Evolutionary conservation across 2,329 filamentous ascomycete genomes (phyloP).

Genomic region (Harringtonia aguacate): DNA sequence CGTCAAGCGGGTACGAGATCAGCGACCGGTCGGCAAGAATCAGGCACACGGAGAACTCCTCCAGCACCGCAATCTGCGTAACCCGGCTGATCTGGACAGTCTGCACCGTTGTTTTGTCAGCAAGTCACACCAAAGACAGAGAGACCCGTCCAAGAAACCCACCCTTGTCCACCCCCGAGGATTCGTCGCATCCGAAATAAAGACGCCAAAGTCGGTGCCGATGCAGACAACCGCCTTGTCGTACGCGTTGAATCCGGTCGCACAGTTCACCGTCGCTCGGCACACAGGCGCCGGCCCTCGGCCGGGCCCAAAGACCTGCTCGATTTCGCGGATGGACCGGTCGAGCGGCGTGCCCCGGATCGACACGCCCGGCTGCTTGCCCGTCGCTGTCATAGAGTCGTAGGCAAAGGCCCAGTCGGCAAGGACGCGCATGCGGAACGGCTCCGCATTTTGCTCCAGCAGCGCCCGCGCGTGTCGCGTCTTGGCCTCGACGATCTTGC

Average conservation of each 20-base stretch:
- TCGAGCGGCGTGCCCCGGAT: constrained; percentile 89
- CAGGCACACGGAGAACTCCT: constrained; percentile 89
- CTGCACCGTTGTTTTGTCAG: constrained; percentile 31
- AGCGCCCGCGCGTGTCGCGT: constrained; percentile 83
- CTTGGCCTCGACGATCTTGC: constrained; percentile 90
- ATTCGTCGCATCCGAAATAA: constrained; percentile 76
- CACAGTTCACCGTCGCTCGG: constrained; percentile 80
- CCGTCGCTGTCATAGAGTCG: constrained; percentile 48
- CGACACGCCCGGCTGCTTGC: constrained; percentile 55
- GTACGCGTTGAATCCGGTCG: constrained; percentile 76
- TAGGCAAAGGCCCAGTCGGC: constrained; percentile 87
- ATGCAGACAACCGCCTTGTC: constrained; percentile 85
- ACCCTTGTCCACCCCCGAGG: constrained; percentile 86
- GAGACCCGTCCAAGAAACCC: constrained; percentile 28
- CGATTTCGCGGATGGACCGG: constrained; percentile 79
- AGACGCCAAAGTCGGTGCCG: constrained; percentile 91
- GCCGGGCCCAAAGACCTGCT: constrained; percentile 61
- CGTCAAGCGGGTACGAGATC: constrained; percentile 88
- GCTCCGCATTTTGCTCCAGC: constrained; percentile 87
- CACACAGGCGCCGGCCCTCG: constrained; percentile 69
- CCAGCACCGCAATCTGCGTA: constrained; percentile 86
- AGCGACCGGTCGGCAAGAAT: constrained; percentile 85
- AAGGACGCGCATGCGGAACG: constrained; percentile 83
- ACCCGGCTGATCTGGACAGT: constrained; percentile 67
- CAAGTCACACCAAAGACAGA: background rate